phyloP scores from a whole-genome alignment of 208 protist species.

The Trypanosoma theileri region DNA sequence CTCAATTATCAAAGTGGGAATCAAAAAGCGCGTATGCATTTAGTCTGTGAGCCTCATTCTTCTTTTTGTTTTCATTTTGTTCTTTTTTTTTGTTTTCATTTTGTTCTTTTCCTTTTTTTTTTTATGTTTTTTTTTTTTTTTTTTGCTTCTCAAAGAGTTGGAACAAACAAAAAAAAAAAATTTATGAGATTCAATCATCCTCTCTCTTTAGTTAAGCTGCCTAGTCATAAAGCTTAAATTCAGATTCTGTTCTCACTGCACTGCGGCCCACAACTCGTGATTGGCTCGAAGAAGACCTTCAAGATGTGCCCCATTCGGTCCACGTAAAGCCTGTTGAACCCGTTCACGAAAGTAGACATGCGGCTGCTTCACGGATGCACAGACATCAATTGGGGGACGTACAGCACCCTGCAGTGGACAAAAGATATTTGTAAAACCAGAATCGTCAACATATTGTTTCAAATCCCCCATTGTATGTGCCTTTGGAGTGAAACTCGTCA shows the following conservation, averaged over 20 bases:
- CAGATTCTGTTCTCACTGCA: slow-evolving; percentile 35
- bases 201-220: neutral
- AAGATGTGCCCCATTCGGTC: slow-evolving; percentile 38
- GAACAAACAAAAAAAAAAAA: too few species aligned
- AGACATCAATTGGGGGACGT: slow-evolving; percentile 66
- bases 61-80: neutral
- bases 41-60: neutral
- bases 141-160: neutral
- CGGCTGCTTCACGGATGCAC: slow-evolving; percentile 57
- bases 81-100: neutral
- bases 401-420: slow-evolving; percentile 77
- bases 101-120: neutral
- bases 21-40: too few species aligned
- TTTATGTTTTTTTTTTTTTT: neutral
- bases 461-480: slow-evolving; percentile 41
- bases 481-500: slow-evolving; percentile 66
- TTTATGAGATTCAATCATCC: slow-evolving; percentile 11
- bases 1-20: too few species aligned
- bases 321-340: slow-evolving; percentile 50
- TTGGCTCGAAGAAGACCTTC: slow-evolving; percentile 35
- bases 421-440: slow-evolving; percentile 64
- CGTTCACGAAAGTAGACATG: slow-evolving; percentile 63
- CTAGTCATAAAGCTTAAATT: neutral
- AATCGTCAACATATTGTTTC: slow-evolving; percentile 25
- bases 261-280: slow-evolving; percentile 47